Evolutionary conservation across 139 green algal genomes (phyloP).

Genomic region (Marvania coccoides): DNA sequence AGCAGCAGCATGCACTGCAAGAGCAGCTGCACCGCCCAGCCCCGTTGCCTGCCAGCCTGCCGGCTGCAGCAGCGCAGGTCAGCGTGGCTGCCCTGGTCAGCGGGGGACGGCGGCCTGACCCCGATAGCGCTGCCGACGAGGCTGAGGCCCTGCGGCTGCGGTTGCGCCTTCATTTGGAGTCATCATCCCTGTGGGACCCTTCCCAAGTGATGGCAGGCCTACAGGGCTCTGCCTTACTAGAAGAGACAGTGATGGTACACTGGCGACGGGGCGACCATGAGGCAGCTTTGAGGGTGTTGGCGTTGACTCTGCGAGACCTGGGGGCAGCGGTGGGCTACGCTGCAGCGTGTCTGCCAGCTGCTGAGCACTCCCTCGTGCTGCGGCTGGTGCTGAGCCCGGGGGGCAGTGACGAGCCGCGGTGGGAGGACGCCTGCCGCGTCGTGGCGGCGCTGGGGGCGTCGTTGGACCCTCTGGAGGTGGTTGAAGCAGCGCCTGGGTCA

Average conservation of each 20-base stretch:
- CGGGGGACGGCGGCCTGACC: background rate
- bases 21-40: background rate
- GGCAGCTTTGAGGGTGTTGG: slow-evolving; percentile 52
- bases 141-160: slow-evolving; percentile 31
- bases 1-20: background rate
- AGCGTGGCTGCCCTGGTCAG: slow-evolving; percentile 13
- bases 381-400: slow-evolving; percentile 61
- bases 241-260: slow-evolving; percentile 57
- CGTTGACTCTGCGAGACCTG: slow-evolving; percentile 49
- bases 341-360: slow-evolving; percentile 11
- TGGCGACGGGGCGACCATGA: slow-evolving; percentile 46
- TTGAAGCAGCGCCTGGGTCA: slow-evolving; percentile 45
- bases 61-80: slow-evolving; percentile 1
- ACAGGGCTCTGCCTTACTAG: slow-evolving; percentile 18
- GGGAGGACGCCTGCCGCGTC: slow-evolving; percentile 43
- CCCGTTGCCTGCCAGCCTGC: background rate
- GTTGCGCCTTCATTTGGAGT: slow-evolving; percentile 46
- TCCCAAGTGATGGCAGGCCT: slow-evolving; percentile 14
- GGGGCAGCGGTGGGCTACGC: slow-evolving; percentile 58
- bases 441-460: slow-evolving; percentile 27
- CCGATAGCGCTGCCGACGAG: background rate
- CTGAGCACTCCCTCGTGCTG: slow-evolving; percentile 31
- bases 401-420: slow-evolving; percentile 35
- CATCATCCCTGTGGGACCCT: slow-evolving; percentile 39
- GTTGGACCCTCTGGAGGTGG: slow-evolving; percentile 50